Conservation (phyloP, 176 grass and related monocot species). For the Poa annua region DNA sequence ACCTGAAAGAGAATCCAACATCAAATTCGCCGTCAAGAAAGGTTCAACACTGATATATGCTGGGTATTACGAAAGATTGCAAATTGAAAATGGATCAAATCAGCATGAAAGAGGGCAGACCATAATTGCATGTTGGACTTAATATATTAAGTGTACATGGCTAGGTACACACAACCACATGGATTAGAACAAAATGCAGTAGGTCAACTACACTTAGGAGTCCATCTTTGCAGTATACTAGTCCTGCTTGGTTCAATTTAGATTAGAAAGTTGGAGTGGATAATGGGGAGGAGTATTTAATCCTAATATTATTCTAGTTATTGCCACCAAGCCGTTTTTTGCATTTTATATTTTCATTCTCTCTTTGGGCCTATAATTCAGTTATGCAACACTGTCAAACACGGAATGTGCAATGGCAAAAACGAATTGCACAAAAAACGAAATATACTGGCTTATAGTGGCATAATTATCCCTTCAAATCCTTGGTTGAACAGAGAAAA, state of each 20-base stretch:
- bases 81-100: not conserved
- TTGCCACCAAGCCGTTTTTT: not conserved
- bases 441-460: not conserved
- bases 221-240: constrained; percentile 7
- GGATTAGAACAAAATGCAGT: constrained; percentile 30
- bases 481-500: not conserved
- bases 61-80: not conserved
- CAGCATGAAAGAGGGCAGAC: constrained; percentile 3
- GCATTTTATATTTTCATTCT: not conserved
- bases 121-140: not conserved
- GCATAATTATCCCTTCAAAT: not conserved
- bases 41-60: not conserved
- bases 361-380: not conserved
- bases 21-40: constrained; percentile 31
- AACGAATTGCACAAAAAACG: not conserved
- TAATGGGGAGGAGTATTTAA: not conserved
- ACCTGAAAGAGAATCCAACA: constrained; percentile 65
- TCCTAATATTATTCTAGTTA: not conserved
- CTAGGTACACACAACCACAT: constrained; percentile 25
- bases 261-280: not conserved
- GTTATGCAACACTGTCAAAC: not conserved
- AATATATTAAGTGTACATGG: constrained; percentile 16
- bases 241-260: constrained; percentile 20
- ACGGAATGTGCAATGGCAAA: not conserved
- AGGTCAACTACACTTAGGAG: constrained; percentile 3